These are phyloP conservation scores for Vitis rupestris DNA, from an alignment of 164 flowering plant species.

Conservation along the genomic window DNA sequence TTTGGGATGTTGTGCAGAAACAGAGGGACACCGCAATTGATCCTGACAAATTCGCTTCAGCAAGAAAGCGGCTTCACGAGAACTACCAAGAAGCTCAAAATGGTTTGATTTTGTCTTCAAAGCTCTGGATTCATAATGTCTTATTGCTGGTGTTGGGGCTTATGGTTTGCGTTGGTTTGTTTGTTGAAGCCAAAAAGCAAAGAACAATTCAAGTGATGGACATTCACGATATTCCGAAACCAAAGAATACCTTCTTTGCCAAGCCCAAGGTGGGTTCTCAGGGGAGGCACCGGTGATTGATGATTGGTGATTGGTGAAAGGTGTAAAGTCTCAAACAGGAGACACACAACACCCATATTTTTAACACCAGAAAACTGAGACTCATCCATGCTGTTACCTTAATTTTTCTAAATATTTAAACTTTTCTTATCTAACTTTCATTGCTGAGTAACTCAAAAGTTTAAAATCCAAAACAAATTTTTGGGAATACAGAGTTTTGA, in stretches of 20 bases:
- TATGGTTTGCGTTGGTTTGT: constrained; percentile 7
- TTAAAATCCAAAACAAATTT: no score
- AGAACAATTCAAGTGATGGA: constrained; percentile 94
- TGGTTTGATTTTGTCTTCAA: constrained; percentile 43
- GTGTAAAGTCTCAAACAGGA: no score
- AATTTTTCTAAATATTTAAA: no score
- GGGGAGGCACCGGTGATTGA: constrained; percentile 75
- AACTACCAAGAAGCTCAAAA: constrained; percentile 91
- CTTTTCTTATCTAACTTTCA: no score
- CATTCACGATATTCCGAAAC: constrained; percentile 87
- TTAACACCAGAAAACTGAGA: neutral
- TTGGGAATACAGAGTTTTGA: no score
- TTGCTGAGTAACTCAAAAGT: no score
- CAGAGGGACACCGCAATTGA: constrained; percentile 53
- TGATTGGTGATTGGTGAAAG: constrained; percentile 23
- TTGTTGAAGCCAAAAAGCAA: constrained; percentile 90
- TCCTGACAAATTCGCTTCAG: constrained; percentile 79
- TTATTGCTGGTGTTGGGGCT: neutral
- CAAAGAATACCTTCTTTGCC: constrained; percentile 71
- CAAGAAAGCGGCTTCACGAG: constrained; percentile 81
- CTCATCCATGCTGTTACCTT: no score
- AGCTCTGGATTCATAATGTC: neutral
- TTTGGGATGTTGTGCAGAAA: constrained; percentile 38
- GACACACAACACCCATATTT: neutral
- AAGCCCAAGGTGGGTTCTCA: constrained; percentile 78